Evolutionary conservation across 2,329 filamentous ascomycete genomes (phyloP).

Genomic region (Diplodia intermedia): DNA sequence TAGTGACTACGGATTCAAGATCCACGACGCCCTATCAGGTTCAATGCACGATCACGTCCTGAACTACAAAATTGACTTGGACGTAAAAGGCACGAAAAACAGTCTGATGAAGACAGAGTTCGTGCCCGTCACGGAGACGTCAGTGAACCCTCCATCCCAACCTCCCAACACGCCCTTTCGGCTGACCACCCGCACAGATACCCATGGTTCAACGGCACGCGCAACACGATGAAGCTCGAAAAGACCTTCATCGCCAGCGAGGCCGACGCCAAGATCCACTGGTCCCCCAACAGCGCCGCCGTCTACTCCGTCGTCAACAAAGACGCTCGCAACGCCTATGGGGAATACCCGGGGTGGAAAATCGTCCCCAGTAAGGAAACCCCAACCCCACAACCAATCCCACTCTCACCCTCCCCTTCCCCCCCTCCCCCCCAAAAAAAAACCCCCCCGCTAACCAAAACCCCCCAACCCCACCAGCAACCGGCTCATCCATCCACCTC

Average conservation of each 20-base stretch:
- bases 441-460: background rate
- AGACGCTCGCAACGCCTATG: constrained; percentile 56
- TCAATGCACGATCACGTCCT: constrained; percentile 51
- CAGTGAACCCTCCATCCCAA: background rate
- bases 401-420: constrained; percentile 45
- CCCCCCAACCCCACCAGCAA: background rate
- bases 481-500: constrained; percentile 45
- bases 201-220: constrained; percentile 58
- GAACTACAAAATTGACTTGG: constrained; percentile 52
- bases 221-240: constrained; percentile 62
- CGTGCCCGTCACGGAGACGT: constrained; percentile 44
- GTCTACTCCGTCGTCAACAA: constrained; percentile 61
- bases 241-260: constrained; percentile 50
- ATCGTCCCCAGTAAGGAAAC: background rate
- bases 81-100: constrained; percentile 48
- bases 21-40: constrained; percentile 48
- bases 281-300: constrained; percentile 56
- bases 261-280: constrained; percentile 53
- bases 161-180: too few relatives aligned
- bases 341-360: constrained; percentile 59
- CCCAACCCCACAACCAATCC: background rate
- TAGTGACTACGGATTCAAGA: constrained; percentile 49
- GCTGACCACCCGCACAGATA: constrained; percentile 36
- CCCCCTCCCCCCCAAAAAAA: constrained; percentile 34
- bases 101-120: constrained; percentile 45